Base-by-base conservation (phyloP, 352 stramenopile genomes). In the Plasmopara viticola region DNA sequence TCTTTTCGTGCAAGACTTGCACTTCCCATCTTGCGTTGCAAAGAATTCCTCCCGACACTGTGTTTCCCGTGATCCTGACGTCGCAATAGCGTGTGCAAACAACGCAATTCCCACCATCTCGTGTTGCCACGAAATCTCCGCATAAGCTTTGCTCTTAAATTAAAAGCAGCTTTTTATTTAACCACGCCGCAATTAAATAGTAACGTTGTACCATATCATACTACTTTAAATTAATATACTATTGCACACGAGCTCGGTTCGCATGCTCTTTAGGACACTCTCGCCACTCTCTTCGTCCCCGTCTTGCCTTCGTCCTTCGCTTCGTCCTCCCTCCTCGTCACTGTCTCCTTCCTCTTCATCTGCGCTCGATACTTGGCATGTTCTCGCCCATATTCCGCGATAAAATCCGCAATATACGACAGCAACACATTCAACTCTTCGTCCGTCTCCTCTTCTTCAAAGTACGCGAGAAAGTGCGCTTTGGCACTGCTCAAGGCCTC, bases 401-500 rank as follows among this genome's bases (percentile, higher is more conserved):
- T 87, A 48, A 90, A 93, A 37, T 79, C 84, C 0, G 79, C 77
- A 46, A 93, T 86, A 53, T 87, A 68, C 17, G 66, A 68, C 8
- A 90, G 66, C 46, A 93, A 44, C 45, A 87, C 74, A 45, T 93
- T 78, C 40, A 93, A 51, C 50, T 89, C 77, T 43, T 93, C 81
- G 29, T 80, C 71, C 2, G 75, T 86, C 17, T 86, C 82, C 48
- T 90, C 75, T 53, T 93, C 82, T 59, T 90, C 82, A 51, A 93
- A 89, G 53, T 90, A 90, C 48, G 88, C 70, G 9, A 93, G 63
- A 50, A 90, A 90, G 12, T 74, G 66, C 7, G 60, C 56, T 79
- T 90, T 93, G 28, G 68, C 71, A 9, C 70, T 60, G n/a, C 78
- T 61, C 39, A 89, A 52, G 46, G 82, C 62, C 47, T 86, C 54